A percentile compares a stretch with the other conserved stretches of the same genome.
These are phyloP conservation scores for Penicillium ochrochloron DNA, from an alignment of 495 filamentous ascomycete genomes.

Conservation along the genomic window DNA sequence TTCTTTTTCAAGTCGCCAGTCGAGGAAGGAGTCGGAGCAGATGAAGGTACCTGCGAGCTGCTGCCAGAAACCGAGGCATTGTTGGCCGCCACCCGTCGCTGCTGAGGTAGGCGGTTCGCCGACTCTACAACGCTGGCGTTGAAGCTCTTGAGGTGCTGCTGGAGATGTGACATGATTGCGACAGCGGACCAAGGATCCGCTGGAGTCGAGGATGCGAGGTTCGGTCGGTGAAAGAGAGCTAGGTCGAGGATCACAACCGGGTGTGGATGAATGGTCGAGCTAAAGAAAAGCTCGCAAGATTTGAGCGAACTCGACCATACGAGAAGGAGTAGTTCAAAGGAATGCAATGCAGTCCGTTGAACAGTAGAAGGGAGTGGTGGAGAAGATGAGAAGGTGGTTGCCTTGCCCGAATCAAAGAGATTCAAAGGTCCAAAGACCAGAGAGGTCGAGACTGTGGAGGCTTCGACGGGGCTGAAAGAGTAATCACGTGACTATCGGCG, in stretches of 20 bases:
- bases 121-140: slow-evolving; percentile 51
- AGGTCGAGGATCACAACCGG: background rate
- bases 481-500: slow-evolving; percentile 21
- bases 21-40: slow-evolving; percentile 45
- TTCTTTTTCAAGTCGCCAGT: slow-evolving; percentile 59
- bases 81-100: slow-evolving; percentile 42
- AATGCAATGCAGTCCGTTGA: slow-evolving; percentile 4
- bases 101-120: slow-evolving; percentile 48
- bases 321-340: slow-evolving; percentile 5
- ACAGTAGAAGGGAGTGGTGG: background rate
- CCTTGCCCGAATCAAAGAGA: slow-evolving; percentile 14
- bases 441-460: slow-evolving; percentile 1
- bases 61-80: slow-evolving; percentile 38
- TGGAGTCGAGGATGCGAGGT: slow-evolving; percentile 1
- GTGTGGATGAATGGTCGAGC: slow-evolving; percentile 8
- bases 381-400: background rate
- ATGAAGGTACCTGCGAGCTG: slow-evolving; percentile 48
- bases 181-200: background rate
- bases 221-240: slow-evolving; percentile 7
- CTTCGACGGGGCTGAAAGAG: slow-evolving; percentile 8
- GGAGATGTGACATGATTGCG: slow-evolving; percentile 51
- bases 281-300: slow-evolving; percentile 15
- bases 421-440: background rate
- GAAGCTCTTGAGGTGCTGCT: slow-evolving; percentile 54
- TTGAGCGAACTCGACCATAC: slow-evolving; percentile 12